Base-by-base conservation (phyloP, 1,284 basidiomycete genomes). In the Apiotrichum gamsii region DNA sequence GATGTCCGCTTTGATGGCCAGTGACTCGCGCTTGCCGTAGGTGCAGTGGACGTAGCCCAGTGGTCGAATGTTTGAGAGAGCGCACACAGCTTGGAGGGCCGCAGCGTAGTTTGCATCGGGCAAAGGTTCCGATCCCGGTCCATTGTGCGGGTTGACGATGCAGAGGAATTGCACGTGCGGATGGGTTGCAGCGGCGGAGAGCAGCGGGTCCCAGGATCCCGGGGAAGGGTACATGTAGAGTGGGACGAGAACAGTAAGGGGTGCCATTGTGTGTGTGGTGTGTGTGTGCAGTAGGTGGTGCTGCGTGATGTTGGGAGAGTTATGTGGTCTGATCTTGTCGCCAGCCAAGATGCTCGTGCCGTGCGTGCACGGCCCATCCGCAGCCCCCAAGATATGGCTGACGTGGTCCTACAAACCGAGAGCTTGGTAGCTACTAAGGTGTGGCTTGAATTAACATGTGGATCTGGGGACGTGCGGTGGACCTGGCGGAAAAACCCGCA, bases 71-170 rank as follows among this genome's bases (percentile, higher is more conserved):
- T 52, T 52, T 15, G 45, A 29, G 8, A 47, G 9, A 18, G 34
- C 2, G 43, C 40, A 37, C 25, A 52, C 30, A 20, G 21, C 24
- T 14, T 30, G 18, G 8, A 52, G 34, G 11, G 39, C 50, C 2
- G 30, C 23, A 8, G 18, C 10, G 40, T 51, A 51, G 21, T 8
- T 23, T 4, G 39, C 31, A 16, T 51, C 49, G 8, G 49, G 49
- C 4, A 43, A 31, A 10, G 31, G 14, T 5, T 23, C 30, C 5
- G 14, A 4, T 4, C 49, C 49, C 2, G 49, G 49, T 4, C 49
- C 49, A 31, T 39, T 51, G 39, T 30, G 23, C 11, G 49, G 49
- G 49, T 51, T 51, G 39, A 51, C 40, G 33, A 51, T 37, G 31
- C 36, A 39, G 10, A 51, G n/a, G 25, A 51, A 46, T 4, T 16